Conservation (phyloP, 2,329 filamentous ascomycete genomes). For the Shiraia sp. region DNA sequence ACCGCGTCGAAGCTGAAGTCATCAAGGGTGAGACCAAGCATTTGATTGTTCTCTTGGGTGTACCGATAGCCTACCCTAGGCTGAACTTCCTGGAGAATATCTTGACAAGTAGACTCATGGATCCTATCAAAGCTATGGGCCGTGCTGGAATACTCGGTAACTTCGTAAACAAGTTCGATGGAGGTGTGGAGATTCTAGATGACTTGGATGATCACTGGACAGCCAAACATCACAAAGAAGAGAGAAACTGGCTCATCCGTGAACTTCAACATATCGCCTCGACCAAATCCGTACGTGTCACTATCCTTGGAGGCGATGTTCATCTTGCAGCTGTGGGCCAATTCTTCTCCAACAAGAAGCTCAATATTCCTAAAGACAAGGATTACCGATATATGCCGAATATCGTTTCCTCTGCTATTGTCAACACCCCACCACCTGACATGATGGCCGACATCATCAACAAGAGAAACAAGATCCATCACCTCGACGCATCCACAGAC, state of each 20-base stretch:
- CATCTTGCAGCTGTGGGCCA: conserved; percentile 91
- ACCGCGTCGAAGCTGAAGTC: conserved; percentile 80
- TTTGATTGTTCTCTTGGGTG: conserved; percentile 81
- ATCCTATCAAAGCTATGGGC: conserved; percentile 85
- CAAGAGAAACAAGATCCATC: conserved; percentile 79
- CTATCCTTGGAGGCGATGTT: conserved; percentile 91
- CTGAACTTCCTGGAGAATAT: conserved; percentile 66
- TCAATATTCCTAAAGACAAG: conserved; percentile 74
- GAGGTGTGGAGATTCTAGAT: conserved; percentile 87
- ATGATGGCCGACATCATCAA: conserved; percentile 90
- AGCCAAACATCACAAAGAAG: conserved; percentile 88
- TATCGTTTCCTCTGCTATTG: conserved; percentile 90
- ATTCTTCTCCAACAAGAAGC: conserved; percentile 88
- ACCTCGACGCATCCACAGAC: conserved; percentile 73
- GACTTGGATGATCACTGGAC: conserved; percentile 98
- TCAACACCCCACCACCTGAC: conserved; percentile 85
- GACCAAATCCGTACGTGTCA: conserved; percentile 88
- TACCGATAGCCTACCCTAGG: conserved; percentile 58
- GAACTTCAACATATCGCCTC: conserved; percentile 92
- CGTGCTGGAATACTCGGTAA: conserved; percentile 78
- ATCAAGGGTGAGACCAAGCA: conserved; percentile 85
- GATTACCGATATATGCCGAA: conserved; percentile 98
- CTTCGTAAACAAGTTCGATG: conserved; percentile 87
- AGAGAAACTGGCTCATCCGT: conserved; percentile 83
- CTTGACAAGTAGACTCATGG: conserved; percentile 82